Evolutionary conservation across 345 rosid species (phyloP).

Genomic region (Combretum micranthum): DNA sequence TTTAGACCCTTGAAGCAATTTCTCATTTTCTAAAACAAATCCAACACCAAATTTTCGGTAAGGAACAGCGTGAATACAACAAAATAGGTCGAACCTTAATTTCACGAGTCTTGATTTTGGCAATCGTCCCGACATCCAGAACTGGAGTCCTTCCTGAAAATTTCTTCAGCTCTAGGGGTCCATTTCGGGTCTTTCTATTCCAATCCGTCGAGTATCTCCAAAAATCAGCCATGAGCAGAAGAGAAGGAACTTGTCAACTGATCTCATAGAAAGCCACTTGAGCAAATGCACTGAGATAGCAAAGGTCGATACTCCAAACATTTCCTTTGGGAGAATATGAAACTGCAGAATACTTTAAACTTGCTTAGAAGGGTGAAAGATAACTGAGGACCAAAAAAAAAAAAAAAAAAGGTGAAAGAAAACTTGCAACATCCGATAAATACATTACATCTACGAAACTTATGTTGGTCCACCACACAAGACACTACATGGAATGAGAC

Average conservation of each 20-base stretch:
- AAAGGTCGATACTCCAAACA: slow-evolving; percentile 92
- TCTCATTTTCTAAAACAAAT: slow-evolving; percentile 5
- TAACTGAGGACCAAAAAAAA: neutral
- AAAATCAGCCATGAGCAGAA: slow-evolving; percentile 54
- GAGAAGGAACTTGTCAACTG: slow-evolving; percentile 73
- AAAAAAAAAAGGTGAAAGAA: neutral
- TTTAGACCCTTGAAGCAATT: no score
- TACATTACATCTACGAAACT: no score
- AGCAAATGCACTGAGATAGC: slow-evolving; percentile 87
- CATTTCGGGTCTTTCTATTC: slow-evolving; percentile 66
- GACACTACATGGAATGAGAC: no score
- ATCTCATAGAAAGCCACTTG: slow-evolving; percentile 72
- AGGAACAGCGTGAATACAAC: slow-evolving; percentile 12
- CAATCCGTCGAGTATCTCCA: slow-evolving; percentile 62
- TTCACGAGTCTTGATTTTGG: slow-evolving; percentile 78
- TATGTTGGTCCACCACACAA: no score
- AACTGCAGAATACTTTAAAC: slow-evolving; percentile 47
- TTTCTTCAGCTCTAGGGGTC: slow-evolving; percentile 74
- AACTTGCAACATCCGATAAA: neutral
- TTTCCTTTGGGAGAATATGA: slow-evolving; percentile 88
- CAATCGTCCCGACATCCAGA: slow-evolving; percentile 80
- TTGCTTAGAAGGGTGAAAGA: slow-evolving; percentile 2
- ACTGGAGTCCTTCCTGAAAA: slow-evolving; percentile 82
- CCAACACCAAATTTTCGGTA: neutral
- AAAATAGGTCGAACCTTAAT: slow-evolving; percentile 46